phyloP scores from a whole-genome alignment of 1,284 basidiomycete genomes.

The Polyporus tsugae region DNA sequence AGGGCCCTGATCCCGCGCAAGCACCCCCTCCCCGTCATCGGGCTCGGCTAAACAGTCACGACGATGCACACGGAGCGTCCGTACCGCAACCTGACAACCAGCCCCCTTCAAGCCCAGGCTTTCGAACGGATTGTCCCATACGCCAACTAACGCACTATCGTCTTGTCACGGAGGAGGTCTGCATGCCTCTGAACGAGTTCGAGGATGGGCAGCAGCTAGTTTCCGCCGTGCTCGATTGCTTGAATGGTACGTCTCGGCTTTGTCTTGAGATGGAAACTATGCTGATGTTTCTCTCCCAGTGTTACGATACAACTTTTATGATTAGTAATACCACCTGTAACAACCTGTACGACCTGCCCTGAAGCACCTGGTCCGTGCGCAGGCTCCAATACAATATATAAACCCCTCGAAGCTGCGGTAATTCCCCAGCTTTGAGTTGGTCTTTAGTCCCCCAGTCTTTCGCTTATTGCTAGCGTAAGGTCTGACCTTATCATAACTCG shows the following conservation, averaged over 20 bases:
- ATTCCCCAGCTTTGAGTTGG: too few species aligned
- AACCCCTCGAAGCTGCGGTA: too few species aligned
- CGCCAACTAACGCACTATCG: slow-evolving; percentile 20
- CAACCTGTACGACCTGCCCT: too few species aligned
- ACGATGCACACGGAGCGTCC: neutral
- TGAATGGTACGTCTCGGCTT: slow-evolving; percentile 9
- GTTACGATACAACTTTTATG: too few species aligned
- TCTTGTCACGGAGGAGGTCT: slow-evolving; percentile 16
- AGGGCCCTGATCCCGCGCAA: neutral
- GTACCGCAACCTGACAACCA: neutral
- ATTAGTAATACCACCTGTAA: too few species aligned
- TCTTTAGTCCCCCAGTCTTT: too few species aligned
- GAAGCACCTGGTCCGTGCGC: too few species aligned
- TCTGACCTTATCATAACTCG: too few species aligned
- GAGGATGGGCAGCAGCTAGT: neutral
- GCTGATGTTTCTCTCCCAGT: neutral
- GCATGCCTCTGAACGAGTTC: slow-evolving; percentile 8
- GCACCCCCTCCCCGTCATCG: neutral
- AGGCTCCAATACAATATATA: too few species aligned
- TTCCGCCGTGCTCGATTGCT: neutral
- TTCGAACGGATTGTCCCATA: slow-evolving; percentile 1
- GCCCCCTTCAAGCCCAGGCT: neutral
- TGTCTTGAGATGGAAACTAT: neutral
- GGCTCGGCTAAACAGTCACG: neutral
- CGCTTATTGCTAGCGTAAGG: too few species aligned